Evolutionary conservation across 2,329 filamentous ascomycete genomes (phyloP).

Genomic region (Cladosporium austrohemisphaericum): DNA sequence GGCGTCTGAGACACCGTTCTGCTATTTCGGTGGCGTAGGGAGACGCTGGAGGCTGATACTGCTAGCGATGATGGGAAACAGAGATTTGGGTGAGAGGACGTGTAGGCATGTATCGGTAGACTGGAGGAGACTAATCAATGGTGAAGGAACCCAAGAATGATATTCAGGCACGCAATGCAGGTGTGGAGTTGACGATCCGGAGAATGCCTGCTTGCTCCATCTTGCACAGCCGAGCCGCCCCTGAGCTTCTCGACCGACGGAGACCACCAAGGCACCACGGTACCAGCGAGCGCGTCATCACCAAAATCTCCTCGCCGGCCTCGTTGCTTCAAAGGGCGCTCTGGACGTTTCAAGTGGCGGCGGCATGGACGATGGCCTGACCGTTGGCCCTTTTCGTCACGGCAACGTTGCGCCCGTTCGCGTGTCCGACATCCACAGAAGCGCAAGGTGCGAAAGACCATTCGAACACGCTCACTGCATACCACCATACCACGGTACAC

Average conservation of each 20-base stretch:
- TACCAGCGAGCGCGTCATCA: neutral
- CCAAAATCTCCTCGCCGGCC: neutral
- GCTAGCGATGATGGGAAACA: too few relatives aligned
- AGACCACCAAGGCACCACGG: neutral
- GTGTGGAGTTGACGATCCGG: conserved; percentile 1
- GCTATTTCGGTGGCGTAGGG: too few relatives aligned
- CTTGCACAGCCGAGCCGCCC: neutral
- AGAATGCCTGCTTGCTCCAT: conserved; percentile 2
- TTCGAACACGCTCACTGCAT: neutral
- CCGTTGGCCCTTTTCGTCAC: conserved; percentile 6
- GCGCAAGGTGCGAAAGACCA: too few relatives aligned
- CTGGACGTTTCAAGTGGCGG: conserved; percentile 8
- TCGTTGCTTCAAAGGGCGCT: conserved; percentile 4
- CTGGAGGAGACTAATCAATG: too few relatives aligned
- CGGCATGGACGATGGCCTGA: neutral
- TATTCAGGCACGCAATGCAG: neutral
- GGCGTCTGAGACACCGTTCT: too few relatives aligned
- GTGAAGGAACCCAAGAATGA: too few relatives aligned
- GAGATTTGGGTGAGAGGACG: too few relatives aligned
- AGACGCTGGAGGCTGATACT: too few relatives aligned
- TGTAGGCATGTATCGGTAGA: too few relatives aligned
- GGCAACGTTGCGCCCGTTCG: neutral
- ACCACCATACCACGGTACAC: too few relatives aligned
- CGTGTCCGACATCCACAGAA: neutral
- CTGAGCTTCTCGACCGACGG: neutral